Evolutionary conservation across 352 stramenopile genomes (phyloP).

Genomic region (Phytophthora constricta): DNA sequence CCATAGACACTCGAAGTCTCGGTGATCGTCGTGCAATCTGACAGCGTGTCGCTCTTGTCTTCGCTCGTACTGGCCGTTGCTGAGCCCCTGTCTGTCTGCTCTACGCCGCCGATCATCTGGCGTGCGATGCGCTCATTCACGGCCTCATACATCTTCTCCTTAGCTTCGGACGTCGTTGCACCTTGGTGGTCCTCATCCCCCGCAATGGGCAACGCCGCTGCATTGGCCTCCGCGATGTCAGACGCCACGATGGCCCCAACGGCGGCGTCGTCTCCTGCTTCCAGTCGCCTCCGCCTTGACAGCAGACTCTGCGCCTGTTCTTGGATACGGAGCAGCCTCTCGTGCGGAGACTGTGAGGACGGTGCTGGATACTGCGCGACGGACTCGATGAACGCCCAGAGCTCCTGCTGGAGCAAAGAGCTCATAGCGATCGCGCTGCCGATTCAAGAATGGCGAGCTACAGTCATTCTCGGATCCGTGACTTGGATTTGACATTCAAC

Average conservation of each 20-base stretch:
- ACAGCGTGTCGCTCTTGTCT: slow-evolving; percentile 83
- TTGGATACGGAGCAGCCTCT: slow-evolving; percentile 41
- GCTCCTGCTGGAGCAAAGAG: slow-evolving; percentile 33
- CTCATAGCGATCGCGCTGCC: slow-evolving; percentile 27
- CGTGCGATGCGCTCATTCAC: slow-evolving; percentile 75
- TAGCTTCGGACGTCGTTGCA: slow-evolving; percentile 9
- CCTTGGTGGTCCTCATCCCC: slow-evolving; percentile 11
- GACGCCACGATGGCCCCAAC: background rate
- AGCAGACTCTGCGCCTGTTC: slow-evolving; percentile 45
- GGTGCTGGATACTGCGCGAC: slow-evolving; percentile 19
- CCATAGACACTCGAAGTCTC: slow-evolving; percentile 79
- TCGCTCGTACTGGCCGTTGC: slow-evolving; percentile 35
- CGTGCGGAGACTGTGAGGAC: slow-evolving; percentile 7
- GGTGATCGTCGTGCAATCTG: slow-evolving; percentile 74
- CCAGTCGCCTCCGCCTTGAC: slow-evolving; percentile 15
- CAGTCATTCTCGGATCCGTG: too few species aligned
- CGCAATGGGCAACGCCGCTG: background rate
- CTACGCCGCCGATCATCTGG: slow-evolving; percentile 52
- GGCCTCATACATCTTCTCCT: slow-evolving; percentile 51
- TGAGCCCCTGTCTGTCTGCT: slow-evolving; percentile 15
- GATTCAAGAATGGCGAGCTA: slow-evolving; percentile 2
- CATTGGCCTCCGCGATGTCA: background rate
- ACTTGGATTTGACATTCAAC: too few species aligned
- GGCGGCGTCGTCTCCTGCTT: slow-evolving; percentile 13
- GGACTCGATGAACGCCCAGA: slow-evolving; percentile 64